Evolutionary conservation across 768 basidiomycete genomes (phyloP).

Genomic region (Pulveroboletus sp.): DNA sequence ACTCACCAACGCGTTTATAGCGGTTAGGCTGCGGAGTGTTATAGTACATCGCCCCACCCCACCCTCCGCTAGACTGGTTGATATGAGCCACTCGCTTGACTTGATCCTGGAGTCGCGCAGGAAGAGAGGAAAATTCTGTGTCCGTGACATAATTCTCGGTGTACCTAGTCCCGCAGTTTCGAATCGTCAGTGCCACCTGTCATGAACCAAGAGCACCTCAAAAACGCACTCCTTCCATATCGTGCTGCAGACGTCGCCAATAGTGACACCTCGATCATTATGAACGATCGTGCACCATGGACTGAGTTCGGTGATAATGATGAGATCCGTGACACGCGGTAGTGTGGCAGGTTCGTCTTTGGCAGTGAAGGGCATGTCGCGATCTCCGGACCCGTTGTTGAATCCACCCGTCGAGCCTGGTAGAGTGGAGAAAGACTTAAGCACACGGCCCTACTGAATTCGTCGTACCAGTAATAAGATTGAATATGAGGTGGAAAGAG

Average conservation of each 20-base stretch:
- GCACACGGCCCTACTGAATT: background rate
- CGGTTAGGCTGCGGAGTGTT: constrained; percentile 44
- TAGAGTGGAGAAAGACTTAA: background rate
- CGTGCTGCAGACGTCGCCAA: constrained; percentile 66
- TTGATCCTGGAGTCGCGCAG: constrained; percentile 64
- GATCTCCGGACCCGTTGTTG: constrained; percentile 54
- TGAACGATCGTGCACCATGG: constrained; percentile 79
- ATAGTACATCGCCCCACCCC: constrained; percentile 39
- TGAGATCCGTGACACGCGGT: constrained; percentile 57
- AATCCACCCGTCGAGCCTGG: constrained; percentile 59
- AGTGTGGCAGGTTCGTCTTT: constrained; percentile 66
- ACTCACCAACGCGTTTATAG: constrained; percentile 61
- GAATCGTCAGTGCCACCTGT: constrained; percentile 9
- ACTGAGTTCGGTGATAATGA: constrained; percentile 53
- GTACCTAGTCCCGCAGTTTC: constrained; percentile 44
- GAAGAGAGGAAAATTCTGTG: constrained; percentile 55
- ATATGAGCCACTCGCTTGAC: constrained; percentile 56
- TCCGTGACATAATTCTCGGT: constrained; percentile 64
- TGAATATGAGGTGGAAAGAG: constrained; percentile 65
- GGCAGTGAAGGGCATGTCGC: constrained; percentile 48
- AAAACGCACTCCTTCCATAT: constrained; percentile 70
- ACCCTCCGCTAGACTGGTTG: constrained; percentile 31
- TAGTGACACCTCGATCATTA: constrained; percentile 70
- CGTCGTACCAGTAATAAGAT: constrained; percentile 56
- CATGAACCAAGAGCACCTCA: background rate